Percentiles rank a stretch among this genome's conserved stretches.
Evolutionary conservation across 495 filamentous ascomycete species (phyloP).

Genomic region (Aspergillus conjunctus): DNA sequence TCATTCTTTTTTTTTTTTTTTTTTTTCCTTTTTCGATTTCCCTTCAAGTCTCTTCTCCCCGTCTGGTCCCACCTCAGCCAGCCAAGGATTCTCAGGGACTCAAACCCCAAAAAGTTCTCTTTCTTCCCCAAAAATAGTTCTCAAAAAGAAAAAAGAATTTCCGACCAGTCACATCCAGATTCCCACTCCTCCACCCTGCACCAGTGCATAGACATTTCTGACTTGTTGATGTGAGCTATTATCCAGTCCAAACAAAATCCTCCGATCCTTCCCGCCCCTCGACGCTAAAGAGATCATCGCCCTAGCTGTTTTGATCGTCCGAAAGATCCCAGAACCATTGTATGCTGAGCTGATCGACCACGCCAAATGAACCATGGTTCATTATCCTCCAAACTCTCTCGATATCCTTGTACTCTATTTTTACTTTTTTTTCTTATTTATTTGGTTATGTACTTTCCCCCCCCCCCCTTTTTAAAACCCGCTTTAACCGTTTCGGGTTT

Average conservation of each 20-base stretch:
- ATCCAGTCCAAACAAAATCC: constrained; percentile 81
- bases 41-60: not conserved
- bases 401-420: constrained; percentile 11
- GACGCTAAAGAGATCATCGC: constrained; percentile 79
- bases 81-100: not conserved
- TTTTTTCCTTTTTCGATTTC: not conserved
- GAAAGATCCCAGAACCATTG: constrained; percentile 83
- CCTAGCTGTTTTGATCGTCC: constrained; percentile 74
- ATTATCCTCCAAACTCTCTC: not conserved
- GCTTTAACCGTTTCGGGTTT: not conserved
- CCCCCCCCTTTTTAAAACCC: constrained; percentile 3
- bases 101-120: not conserved
- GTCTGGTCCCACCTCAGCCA: constrained; percentile 5
- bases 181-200: constrained; percentile 19
- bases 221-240: constrained; percentile 3
- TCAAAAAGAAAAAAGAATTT: not conserved
- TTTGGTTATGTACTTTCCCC: not conserved
- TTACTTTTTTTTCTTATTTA: not conserved
- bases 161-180: not conserved
- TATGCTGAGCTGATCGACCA: constrained; percentile 88
- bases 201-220: not conserved
- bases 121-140: not conserved
- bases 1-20: constrained; percentile 8
- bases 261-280: constrained; percentile 85
- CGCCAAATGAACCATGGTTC: constrained; percentile 60